These are phyloP conservation scores for Penicillium parvum DNA, from an alignment of 495 filamentous ascomycete genomes.

Conservation along the genomic window DNA sequence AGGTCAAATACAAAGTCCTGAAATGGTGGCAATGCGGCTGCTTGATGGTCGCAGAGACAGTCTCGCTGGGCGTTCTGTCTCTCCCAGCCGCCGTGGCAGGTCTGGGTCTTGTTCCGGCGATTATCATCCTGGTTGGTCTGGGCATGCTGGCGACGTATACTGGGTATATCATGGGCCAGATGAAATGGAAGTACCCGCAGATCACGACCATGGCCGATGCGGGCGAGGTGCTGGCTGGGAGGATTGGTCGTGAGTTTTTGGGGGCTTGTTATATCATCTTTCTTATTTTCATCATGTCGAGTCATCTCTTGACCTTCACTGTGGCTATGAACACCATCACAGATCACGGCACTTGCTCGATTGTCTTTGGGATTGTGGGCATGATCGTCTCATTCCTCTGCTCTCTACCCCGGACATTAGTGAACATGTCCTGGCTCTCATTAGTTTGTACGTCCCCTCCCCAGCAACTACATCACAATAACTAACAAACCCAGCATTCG, in stretches of 20 bases:
- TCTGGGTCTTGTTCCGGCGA: slow-evolving; percentile 60
- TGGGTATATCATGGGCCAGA: slow-evolving; percentile 71
- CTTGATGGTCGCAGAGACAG: slow-evolving; percentile 69
- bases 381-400: slow-evolving; percentile 59
- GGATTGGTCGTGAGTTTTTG: slow-evolving; percentile 59
- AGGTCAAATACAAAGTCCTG: slow-evolving; percentile 34
- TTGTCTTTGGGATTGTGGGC: slow-evolving; percentile 65
- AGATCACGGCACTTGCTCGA: slow-evolving; percentile 61
- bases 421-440: slow-evolving; percentile 58
- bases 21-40: slow-evolving; percentile 44
- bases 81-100: slow-evolving; percentile 61
- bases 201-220: slow-evolving; percentile 71
- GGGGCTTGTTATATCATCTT: slow-evolving; percentile 61
- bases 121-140: slow-evolving; percentile 60
- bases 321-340: slow-evolving; percentile 71
- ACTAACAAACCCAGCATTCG: slow-evolving; percentile 49
- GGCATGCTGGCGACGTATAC: slow-evolving; percentile 72
- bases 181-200: slow-evolving; percentile 68
- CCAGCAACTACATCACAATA: background rate
- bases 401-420: slow-evolving; percentile 63
- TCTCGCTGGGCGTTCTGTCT: slow-evolving; percentile 65
- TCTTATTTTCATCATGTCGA: slow-evolving; percentile 71
- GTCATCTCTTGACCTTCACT: slow-evolving; percentile 71
- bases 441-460: slow-evolving; percentile 47
- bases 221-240: slow-evolving; percentile 59